Evolutionary conservation across 1,139 yeast species (phyloP).

Genomic region (Eremothecium sinecaudum): DNA sequence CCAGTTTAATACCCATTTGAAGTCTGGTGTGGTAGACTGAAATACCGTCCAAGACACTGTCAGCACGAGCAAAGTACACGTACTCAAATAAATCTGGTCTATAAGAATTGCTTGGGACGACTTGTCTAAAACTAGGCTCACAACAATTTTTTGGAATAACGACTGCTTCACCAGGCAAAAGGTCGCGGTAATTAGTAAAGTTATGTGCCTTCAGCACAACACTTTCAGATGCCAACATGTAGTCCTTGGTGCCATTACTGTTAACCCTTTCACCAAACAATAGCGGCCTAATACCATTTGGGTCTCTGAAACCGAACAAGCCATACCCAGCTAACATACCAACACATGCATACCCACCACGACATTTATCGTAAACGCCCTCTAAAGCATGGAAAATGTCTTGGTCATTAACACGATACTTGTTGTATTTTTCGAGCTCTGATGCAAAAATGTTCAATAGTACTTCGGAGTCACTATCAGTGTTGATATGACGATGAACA

Average conservation of each 20-base stretch:
- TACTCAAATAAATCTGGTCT: constrained; percentile 96
- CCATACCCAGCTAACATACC: constrained; percentile 97
- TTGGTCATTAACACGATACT: constrained; percentile 82
- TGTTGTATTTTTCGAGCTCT: constrained; percentile 83
- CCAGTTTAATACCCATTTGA: constrained; percentile 89
- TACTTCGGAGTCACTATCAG: constrained; percentile 92
- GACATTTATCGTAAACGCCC: constrained; percentile 68
- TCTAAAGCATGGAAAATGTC: constrained; percentile 81
- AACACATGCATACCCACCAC: constrained; percentile 95
- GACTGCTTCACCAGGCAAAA: constrained; percentile 93
- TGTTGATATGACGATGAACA: constrained; percentile 94
- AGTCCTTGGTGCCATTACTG: constrained; percentile 67
- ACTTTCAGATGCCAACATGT: constrained; percentile 92
- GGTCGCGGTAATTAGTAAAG: constrained; percentile 66
- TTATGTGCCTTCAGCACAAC: constrained; percentile 95
- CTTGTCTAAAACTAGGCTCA: constrained; percentile 76
- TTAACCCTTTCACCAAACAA: constrained; percentile 71
- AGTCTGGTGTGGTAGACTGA: constrained; percentile 88
- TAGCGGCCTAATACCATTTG: constrained; percentile 91
- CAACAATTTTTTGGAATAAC: constrained; percentile 67
- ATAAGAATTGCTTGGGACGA: constrained; percentile 66
- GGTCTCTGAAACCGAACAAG: constrained; percentile 90
- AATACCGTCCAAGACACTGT: constrained; percentile 88
- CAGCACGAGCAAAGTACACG: constrained; percentile 97
- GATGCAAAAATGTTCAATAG: constrained; percentile 83